Evolutionary conservation across 768 basidiomycete species (phyloP).

Genomic region (Tephrocybe sp.): DNA sequence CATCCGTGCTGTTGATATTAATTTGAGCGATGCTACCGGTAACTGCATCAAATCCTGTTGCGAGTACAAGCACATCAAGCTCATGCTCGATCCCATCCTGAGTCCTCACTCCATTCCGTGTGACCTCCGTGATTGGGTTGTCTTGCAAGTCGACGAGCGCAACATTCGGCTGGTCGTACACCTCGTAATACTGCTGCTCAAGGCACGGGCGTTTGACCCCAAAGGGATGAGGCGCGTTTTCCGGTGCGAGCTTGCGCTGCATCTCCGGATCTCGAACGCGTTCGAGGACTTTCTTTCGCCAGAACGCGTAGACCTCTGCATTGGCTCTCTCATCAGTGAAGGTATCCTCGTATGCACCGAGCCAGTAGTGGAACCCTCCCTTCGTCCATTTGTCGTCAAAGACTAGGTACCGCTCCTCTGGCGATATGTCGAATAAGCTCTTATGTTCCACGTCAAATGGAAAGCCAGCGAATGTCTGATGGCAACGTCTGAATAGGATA

Average conservation of each 20-base stretch:
- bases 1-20: constrained; percentile 21
- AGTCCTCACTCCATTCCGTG: constrained; percentile 20
- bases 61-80: constrained; percentile 22
- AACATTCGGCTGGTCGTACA: constrained; percentile 25
- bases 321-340: constrained; percentile 19
- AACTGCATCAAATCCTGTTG: constrained; percentile 25
- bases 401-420: constrained; percentile 21
- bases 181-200: constrained; percentile 23
- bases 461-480: constrained; percentile 21
- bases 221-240: constrained; percentile 22
- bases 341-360: constrained; percentile 17
- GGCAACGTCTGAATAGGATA: constrained; percentile 16
- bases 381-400: constrained; percentile 21
- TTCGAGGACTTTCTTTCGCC: constrained; percentile 21
- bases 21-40: constrained; percentile 23
- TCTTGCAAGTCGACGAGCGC: constrained; percentile 20
- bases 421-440: constrained; percentile 13
- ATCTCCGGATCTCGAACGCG: constrained; percentile 19
- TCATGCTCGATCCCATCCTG: constrained; percentile 20
- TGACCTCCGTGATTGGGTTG: constrained; percentile 21
- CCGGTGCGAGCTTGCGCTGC: constrained; percentile 25
- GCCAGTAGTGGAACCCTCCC: constrained; percentile 23
- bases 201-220: constrained; percentile 22
- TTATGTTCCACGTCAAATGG: constrained; percentile 12
- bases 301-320: constrained; percentile 23